Base-by-base conservation (phyloP, 2,329 filamentous ascomycete genomes). In the Colletotrichum tofieldiae region DNA sequence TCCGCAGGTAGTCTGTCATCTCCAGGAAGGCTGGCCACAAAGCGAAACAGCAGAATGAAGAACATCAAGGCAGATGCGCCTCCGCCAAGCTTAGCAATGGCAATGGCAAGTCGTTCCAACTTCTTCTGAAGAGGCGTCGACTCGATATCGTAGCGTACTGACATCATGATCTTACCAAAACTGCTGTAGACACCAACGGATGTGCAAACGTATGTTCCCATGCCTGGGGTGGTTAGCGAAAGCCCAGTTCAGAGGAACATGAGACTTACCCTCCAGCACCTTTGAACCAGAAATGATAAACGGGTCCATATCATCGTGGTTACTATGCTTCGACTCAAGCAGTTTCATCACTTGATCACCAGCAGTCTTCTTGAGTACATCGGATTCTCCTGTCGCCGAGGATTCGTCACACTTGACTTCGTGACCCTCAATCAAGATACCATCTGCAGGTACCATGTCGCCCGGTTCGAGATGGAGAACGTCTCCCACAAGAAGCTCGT, bases 1-100 rank as follows among this genome's bases (percentile, higher is more conserved):
- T 78, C 82, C 81, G 94, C 94, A 55, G 87, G 82, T 0, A 88
- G 84, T 2, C 90, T 83, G 0, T 83, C 81, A 0, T 75, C 79
- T 26, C 76, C 49, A 76, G 89, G 90, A 41, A 83, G 77, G 5
- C 88, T 88, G 52, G 88, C 91, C 29, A 94, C 83, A 79, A 95
- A 95, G 77, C 93, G 92, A 84, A 96, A 93, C 77, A 95, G 90
- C 16, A 95, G 85, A 29, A 94, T 92, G 65, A 94, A 83, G 79
- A 96, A 96, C 32, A 96, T 86, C 51, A 14, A 95, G 81, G 35
- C 93, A 80, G 59, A 67, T 23, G 93, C 93, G 43, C 93, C 91
- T 66, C 90, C 90, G 75, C 88, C 88, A 51, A 84, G 78, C 73
- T 83, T 5, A 82, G 82, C 65, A 52, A 87, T 86, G 47, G 77